These are phyloP conservation scores for Microbotryum lychnidis-dioicae DNA, from an alignment of 1,284 basidiomycete species.

Conservation along the genomic window DNA sequence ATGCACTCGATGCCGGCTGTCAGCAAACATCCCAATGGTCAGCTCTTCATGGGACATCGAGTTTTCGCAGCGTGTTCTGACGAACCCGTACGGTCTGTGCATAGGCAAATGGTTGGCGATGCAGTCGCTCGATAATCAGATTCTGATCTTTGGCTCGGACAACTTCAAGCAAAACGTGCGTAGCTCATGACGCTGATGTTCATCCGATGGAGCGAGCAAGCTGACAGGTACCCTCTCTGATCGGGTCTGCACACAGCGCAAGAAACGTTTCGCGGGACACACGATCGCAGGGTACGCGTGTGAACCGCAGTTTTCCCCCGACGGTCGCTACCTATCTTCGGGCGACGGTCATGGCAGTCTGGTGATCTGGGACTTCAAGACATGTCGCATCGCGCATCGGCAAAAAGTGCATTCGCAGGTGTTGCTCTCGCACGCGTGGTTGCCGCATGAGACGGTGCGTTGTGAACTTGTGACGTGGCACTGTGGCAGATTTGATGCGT, in stretches of 20 bases:
- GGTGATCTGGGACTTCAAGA: conserved; percentile 99
- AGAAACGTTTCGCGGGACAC: conserved; percentile 96
- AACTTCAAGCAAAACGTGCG: conserved; percentile 77
- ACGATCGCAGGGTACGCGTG: conserved; percentile 94
- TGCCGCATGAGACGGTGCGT: conserved; percentile 92
- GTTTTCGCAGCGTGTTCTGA: conserved; percentile 6
- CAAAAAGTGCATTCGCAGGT: conserved; percentile 86
- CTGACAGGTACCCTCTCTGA: not conserved
- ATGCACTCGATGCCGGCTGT: conserved; percentile 99
- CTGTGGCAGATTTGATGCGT: not conserved
- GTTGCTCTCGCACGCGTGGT: conserved; percentile 93
- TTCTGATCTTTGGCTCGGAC: conserved; percentile 91
- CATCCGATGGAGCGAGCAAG: not conserved
- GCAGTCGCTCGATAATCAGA: conserved; percentile 96
- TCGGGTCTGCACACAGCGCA: conserved; percentile 39
- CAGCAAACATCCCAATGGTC: conserved; percentile 84
- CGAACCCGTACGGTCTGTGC: not conserved
- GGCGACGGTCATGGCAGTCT: conserved; percentile 92
- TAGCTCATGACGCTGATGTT: not conserved
- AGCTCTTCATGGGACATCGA: conserved; percentile 40
- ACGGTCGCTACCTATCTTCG: conserved; percentile 93
- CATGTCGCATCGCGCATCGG: conserved; percentile 77
- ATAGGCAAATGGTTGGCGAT: conserved; percentile 92
- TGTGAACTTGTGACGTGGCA: not conserved
- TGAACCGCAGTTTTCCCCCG: conserved; percentile 91